Evolutionary conservation across 176 grass and related monocot genomes (phyloP).

Genomic region (Otatea glauca): DNA sequence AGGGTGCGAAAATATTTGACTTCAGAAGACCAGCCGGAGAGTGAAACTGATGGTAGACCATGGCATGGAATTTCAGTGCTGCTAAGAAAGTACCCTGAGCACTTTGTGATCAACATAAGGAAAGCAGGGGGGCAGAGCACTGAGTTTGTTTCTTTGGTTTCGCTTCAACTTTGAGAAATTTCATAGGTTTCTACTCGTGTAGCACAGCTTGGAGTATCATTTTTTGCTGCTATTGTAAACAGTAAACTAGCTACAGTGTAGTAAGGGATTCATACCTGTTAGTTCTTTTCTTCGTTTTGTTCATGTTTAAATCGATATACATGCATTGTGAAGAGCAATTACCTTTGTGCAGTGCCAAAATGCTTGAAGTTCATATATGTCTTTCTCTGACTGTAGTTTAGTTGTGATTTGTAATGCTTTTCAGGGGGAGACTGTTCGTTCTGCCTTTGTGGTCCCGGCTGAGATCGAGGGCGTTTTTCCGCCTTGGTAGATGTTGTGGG

Average conservation of each 20-base stretch:
- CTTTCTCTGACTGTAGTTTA: neutral
- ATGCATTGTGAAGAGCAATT: slow-evolving; percentile 11
- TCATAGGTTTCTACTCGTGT: neutral
- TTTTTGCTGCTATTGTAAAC: slow-evolving; percentile 26
- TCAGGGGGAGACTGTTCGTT: neutral
- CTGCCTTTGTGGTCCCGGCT: neutral
- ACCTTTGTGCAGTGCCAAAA: slow-evolving; percentile 1
- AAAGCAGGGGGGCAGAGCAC: slow-evolving; percentile 53
- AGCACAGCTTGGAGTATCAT: slow-evolving; percentile 26
- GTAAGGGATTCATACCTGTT: neutral
- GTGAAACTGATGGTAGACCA: slow-evolving; percentile 65
- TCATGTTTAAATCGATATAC: neutral
- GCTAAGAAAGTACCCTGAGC: slow-evolving; percentile 72
- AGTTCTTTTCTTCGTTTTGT: neutral
- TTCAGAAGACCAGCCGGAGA: slow-evolving; percentile 56
- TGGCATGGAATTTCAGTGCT: slow-evolving; percentile 75
- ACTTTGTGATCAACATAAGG: slow-evolving; percentile 76
- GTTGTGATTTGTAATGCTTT: neutral
- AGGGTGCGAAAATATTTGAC: slow-evolving; percentile 84
- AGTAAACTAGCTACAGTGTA: slow-evolving; percentile 2
- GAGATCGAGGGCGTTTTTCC: neutral
- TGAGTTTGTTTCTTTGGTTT: slow-evolving; percentile 83
- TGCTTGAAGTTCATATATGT: neutral
- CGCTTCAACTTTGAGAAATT: slow-evolving; percentile 56
- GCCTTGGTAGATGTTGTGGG: neutral